phyloP scores from a whole-genome alignment of 805 yeast species.

The Suhomyces emberorum region DNA sequence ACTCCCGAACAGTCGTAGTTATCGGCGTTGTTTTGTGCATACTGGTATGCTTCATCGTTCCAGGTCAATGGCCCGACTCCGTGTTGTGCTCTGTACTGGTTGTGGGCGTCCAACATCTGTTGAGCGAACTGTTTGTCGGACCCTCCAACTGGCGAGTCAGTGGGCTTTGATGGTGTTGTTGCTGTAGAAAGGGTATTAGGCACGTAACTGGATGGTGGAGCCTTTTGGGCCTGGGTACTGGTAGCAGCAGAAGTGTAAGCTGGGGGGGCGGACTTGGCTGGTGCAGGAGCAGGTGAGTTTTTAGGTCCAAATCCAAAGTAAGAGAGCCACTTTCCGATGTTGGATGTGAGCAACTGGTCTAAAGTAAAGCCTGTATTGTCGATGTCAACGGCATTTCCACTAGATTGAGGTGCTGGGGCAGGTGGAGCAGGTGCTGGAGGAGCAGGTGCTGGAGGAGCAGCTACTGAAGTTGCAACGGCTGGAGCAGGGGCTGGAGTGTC shows the following conservation, averaged over 20 bases:
- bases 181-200: slow-evolving; percentile 2
- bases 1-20: slow-evolving; percentile 37
- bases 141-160: slow-evolving; percentile 5
- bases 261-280: slow-evolving; percentile 1
- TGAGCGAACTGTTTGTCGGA: slow-evolving; percentile 26
- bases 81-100: slow-evolving; percentile 29
- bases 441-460: slow-evolving; percentile 10
- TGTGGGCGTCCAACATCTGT: slow-evolving; percentile 32
- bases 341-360: slow-evolving; percentile 8
- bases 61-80: slow-evolving; percentile 29
- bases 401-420: slow-evolving; percentile 8
- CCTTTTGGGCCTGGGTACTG: slow-evolving; percentile 3
- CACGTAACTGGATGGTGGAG: slow-evolving; percentile 1
- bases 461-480: slow-evolving; percentile 6
- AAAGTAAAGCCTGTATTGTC: slow-evolving; percentile 2
- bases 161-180: slow-evolving; percentile 1
- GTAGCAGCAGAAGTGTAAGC: background rate
- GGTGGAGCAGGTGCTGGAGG: slow-evolving; percentile 11
- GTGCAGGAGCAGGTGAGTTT: slow-evolving; percentile 2
- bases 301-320: slow-evolving; percentile 9
- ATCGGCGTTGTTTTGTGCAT: slow-evolving; percentile 34
- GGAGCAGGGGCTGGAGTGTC: slow-evolving; percentile 3
- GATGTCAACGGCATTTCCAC: background rate
- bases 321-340: slow-evolving; percentile 9
- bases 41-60: slow-evolving; percentile 29